Evolutionary conservation across 495 filamentous ascomycete genomes (phyloP).

Genomic region (Xylaria scruposa): DNA sequence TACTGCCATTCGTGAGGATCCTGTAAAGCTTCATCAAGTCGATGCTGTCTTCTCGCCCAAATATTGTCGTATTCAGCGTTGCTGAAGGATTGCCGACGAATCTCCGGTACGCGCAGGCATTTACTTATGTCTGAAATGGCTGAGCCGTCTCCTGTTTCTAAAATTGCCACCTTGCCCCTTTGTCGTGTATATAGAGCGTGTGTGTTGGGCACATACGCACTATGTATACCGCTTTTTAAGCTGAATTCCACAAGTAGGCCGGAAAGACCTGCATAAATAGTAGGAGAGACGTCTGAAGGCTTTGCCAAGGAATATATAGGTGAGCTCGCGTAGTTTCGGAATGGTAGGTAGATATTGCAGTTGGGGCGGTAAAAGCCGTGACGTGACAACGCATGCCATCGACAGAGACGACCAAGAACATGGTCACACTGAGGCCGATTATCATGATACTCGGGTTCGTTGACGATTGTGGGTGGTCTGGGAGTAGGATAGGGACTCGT

Average conservation of each 20-base stretch:
- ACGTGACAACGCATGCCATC: conserved; percentile 51
- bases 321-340: conserved; percentile 28
- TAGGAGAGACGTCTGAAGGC: conserved; percentile 48
- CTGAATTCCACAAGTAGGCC: conserved; percentile 48
- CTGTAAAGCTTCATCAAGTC: conserved; percentile 26
- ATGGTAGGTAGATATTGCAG: conserved; percentile 45
- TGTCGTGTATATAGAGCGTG: conserved; percentile 12
- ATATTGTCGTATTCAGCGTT: not conserved
- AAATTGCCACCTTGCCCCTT: conserved; percentile 15
- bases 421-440: conserved; percentile 39
- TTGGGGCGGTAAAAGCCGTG: conserved; percentile 53
- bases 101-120: conserved; percentile 20
- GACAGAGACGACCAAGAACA: conserved; percentile 37
- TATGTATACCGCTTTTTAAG: conserved; percentile 24
- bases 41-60: conserved; percentile 19
- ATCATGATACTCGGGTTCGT: conserved; percentile 27
- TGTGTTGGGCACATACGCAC: not conserved
- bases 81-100: conserved; percentile 20
- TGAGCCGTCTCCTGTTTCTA: conserved; percentile 28
- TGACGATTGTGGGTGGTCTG: conserved; percentile 30
- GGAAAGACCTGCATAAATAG: conserved; percentile 50
- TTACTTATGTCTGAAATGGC: conserved; percentile 22
- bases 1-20: conserved; percentile 16
- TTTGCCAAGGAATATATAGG: conserved; percentile 51
- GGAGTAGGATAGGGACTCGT: conserved; percentile 45